Conservation (phyloP, 169 alveolate genomes). For the Plasmodium sp. region DNA sequence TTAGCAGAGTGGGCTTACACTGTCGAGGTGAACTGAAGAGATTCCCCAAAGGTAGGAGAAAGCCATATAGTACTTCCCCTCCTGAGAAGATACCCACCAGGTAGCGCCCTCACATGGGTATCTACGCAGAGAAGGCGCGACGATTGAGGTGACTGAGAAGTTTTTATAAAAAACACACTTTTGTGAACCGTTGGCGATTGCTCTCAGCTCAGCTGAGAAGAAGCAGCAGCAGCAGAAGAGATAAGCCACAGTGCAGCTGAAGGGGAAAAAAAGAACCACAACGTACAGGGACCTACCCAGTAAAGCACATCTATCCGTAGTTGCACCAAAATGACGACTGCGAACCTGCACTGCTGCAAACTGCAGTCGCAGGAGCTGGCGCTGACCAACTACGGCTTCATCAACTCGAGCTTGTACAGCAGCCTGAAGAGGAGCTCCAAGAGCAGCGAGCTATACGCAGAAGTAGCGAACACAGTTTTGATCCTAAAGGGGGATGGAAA, state of each 20-base stretch:
- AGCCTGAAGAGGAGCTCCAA: conserved; percentile 46
- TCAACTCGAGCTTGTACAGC: conserved; percentile 49
- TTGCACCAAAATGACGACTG: neutral
- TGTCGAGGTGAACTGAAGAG: neutral
- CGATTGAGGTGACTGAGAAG: neutral
- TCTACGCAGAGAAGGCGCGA: neutral
- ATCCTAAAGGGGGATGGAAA: conserved; percentile 75
- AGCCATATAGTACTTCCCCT: neutral
- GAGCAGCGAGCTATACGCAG: conserved; percentile 47
- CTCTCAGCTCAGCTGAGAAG: neutral
- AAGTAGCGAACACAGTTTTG: conserved; percentile 68
- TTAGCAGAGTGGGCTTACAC: neutral
- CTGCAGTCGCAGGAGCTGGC: conserved; percentile 81
- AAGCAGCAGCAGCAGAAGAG: neutral
- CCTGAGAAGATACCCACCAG: neutral
- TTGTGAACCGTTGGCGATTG: neutral
- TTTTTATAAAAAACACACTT: too few relatives aligned
- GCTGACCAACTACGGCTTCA: conserved; percentile 76
- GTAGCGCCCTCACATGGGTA: neutral
- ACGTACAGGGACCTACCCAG: neutral
- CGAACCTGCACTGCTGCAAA: conserved; percentile 67
- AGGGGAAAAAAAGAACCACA: neutral
- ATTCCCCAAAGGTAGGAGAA: neutral
- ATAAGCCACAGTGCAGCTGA: neutral
- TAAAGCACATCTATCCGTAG: neutral